A percentile compares a stretch with the other conserved stretches of the same genome.
These are phyloP conservation scores for Paraconiothyrium sp. DNA, from an alignment of 2,329 filamentous ascomycete species.

Conservation along the genomic window DNA sequence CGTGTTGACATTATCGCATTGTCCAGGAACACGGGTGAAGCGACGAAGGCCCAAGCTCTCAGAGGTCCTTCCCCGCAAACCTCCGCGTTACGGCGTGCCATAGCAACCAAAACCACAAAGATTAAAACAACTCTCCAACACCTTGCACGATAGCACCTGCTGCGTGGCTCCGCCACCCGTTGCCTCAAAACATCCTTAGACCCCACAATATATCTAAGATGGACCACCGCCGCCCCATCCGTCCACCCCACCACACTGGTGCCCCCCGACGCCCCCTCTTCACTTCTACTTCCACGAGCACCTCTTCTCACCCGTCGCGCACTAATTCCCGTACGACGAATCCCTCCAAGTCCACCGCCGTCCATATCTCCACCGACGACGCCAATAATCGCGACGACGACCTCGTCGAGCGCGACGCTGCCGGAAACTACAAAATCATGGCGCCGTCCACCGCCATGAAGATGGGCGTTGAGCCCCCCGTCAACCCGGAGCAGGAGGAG, in stretches of 20 bases:
- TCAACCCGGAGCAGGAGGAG: conserved; percentile 37
- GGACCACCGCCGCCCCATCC: conserved; percentile 36
- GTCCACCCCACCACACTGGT: conserved; percentile 41
- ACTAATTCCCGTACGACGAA: conserved; percentile 11
- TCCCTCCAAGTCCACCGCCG: conserved; percentile 15
- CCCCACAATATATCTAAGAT: conserved; percentile 18
- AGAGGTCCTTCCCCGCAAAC: conserved; percentile 21
- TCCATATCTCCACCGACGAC: conserved; percentile 26
- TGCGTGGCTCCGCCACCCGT: not conserved
- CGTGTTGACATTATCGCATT: not conserved
- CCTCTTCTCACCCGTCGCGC: conserved; percentile 23
- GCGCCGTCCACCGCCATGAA: conserved; percentile 38
- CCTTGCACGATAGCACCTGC: conserved; percentile 17
- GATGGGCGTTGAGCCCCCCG: conserved; percentile 19
- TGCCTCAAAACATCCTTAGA: not conserved
- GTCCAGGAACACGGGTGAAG: not conserved
- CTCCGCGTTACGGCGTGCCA: conserved; percentile 29
- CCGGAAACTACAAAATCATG: conserved; percentile 57
- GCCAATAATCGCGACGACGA: conserved; percentile 53
- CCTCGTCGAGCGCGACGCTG: conserved; percentile 60
- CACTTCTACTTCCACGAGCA: conserved; percentile 27
- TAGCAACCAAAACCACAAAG: conserved; percentile 27
- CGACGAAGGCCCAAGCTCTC: conserved; percentile 22
- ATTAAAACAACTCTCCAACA: conserved; percentile 9
- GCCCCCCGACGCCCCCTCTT: conserved; percentile 24